Evolutionary conservation across 257 asterid genomes (phyloP).

Genomic region (Gardenia jasminoides): DNA sequence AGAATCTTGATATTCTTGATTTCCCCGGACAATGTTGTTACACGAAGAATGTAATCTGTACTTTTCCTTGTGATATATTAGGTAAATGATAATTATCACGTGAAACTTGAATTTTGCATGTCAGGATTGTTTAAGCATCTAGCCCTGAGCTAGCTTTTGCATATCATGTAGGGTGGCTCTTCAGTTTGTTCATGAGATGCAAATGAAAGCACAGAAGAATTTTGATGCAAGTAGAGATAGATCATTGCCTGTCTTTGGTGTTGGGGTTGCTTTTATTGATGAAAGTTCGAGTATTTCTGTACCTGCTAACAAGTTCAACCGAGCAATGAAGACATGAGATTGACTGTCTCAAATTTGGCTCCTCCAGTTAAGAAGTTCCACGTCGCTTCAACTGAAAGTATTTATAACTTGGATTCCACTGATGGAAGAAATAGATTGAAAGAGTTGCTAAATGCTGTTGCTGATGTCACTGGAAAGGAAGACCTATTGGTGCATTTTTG

Average conservation of each 20-base stretch:
- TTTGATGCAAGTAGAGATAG: conserved; percentile 82
- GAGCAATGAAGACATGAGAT: conserved; percentile 57
- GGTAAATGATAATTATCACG: neutral
- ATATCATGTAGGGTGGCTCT: conserved; percentile 79
- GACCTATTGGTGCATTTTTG: conserved; percentile 60
- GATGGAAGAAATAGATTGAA: conserved; percentile 49
- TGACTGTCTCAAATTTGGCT: conserved; percentile 49
- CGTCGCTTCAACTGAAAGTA: conserved; percentile 52
- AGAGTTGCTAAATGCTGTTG: conserved; percentile 43
- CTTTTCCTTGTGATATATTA: no score
- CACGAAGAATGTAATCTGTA: no score
- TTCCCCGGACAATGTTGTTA: no score
- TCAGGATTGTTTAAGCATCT: neutral
- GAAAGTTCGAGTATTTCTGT: conserved; percentile 41
- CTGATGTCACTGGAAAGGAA: conserved; percentile 76
- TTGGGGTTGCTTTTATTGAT: conserved; percentile 79
- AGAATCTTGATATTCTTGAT: no score
- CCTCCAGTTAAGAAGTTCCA: conserved; percentile 66
- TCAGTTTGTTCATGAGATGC: conserved; percentile 91
- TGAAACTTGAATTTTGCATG: neutral
- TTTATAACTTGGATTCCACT: conserved; percentile 45
- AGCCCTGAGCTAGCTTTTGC: conserved; percentile 13
- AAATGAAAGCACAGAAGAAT: conserved; percentile 72
- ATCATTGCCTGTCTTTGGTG: conserved; percentile 78
- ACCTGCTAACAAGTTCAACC: conserved; percentile 34